These are phyloP conservation scores for Carex cristatella DNA, from an alignment of 176 grass and related monocot genomes.

Conservation along the genomic window DNA sequence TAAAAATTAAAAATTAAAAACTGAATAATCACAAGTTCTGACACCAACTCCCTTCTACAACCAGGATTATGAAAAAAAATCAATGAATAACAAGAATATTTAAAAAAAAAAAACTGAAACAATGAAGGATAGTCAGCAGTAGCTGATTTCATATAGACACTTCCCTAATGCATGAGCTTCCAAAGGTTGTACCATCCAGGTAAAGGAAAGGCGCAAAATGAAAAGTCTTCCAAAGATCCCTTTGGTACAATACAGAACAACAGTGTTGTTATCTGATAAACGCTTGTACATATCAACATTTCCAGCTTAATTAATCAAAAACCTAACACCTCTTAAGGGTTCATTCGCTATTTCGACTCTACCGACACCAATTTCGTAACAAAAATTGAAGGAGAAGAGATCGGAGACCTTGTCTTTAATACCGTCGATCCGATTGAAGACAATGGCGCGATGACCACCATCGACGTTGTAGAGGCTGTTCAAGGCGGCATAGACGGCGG, in stretches of 20 bases:
- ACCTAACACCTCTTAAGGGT: background rate
- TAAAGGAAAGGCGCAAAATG: background rate
- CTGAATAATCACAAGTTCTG: background rate
- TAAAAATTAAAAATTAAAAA: background rate
- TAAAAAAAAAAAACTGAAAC: background rate
- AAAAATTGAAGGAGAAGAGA: constrained; percentile 4
- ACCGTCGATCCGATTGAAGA: constrained; percentile 78
- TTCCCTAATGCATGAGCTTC: background rate
- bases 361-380: background rate
- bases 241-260: background rate
- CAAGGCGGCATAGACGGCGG: constrained; percentile 30
- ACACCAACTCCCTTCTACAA: background rate
- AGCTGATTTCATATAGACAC: background rate
- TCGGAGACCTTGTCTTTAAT: constrained; percentile 63
- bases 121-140: background rate
- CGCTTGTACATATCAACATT: background rate
- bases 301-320: background rate
- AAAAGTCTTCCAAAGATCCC: background rate
- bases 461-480: constrained; percentile 85
- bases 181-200: background rate
- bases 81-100: background rate
- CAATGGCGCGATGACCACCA: constrained; percentile 79
- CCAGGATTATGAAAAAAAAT: background rate
- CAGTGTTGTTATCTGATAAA: background rate
- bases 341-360: background rate